Evolutionary conservation across 129 eudicot genomes (phyloP).

Genomic region (Daucus carota): DNA sequence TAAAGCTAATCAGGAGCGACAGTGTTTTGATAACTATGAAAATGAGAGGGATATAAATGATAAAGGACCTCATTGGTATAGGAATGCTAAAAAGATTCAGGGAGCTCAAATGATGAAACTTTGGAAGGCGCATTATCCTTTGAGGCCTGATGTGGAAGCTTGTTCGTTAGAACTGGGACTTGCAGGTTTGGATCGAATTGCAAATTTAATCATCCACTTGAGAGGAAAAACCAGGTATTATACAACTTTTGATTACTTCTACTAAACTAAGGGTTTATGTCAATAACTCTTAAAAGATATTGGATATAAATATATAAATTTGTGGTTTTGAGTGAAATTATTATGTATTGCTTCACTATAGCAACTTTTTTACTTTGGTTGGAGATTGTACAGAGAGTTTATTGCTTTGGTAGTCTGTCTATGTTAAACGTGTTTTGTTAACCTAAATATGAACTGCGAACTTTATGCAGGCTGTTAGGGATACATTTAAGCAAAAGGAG

Average conservation of each 20-base stretch:
- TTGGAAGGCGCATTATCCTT: too few species aligned
- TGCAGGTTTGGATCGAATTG: conserved; percentile 76
- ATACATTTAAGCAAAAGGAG: too few species aligned
- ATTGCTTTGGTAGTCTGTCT: neutral
- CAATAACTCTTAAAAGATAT: too few species aligned
- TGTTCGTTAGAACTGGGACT: conserved; percentile 56
- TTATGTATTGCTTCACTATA: neutral
- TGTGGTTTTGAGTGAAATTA: neutral
- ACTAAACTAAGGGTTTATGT: too few species aligned
- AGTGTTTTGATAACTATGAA: neutral
- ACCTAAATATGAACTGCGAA: too few species aligned
- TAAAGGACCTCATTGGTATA: neutral
- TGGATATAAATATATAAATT: neutral
- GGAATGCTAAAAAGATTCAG: neutral
- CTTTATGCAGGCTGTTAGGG: too few species aligned
- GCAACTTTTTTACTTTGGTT: neutral
- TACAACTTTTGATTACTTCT: neutral
- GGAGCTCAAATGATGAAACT: too few species aligned
- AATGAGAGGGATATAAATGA: neutral
- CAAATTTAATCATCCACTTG: conserved; percentile 83
- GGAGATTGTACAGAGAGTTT: neutral
- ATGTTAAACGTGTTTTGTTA: too few species aligned
- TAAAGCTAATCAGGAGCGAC: neutral
- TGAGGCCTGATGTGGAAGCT: too few species aligned
- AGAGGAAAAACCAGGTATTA: conserved; percentile 54